phyloP scores from a whole-genome alignment of 192 early-diverging fungal species.

The Backusella sp. region DNA sequence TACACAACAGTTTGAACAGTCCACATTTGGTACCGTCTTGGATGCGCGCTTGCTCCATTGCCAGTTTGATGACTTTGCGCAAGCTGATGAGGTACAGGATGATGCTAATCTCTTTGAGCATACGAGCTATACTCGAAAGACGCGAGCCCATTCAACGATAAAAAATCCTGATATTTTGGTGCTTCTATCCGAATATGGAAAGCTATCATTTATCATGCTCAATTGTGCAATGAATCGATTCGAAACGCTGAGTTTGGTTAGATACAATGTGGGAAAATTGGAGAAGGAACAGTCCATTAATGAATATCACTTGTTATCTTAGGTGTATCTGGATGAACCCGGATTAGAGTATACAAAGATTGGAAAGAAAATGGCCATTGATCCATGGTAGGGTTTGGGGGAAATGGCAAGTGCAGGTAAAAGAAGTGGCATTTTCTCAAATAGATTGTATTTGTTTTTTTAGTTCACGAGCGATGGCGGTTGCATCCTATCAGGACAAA shows the following conservation, averaged over 20 bases:
- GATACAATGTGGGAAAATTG: neutral
- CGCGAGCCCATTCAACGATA: slow-evolving; percentile 21
- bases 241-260: slow-evolving; percentile 21
- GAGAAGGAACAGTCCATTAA: neutral
- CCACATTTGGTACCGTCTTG: slow-evolving; percentile 10
- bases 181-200: slow-evolving; percentile 25
- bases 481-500: slow-evolving; percentile 28
- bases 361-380: slow-evolving; percentile 30
- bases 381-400: slow-evolving; percentile 24
- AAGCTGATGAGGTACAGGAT: neutral
- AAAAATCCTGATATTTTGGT: slow-evolving; percentile 15
- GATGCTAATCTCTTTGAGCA: neutral
- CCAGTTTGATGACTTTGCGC: neutral
- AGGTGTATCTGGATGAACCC: slow-evolving; percentile 16
- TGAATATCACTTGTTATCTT: neutral
- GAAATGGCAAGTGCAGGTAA: neutral
- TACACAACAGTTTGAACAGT: slow-evolving; percentile 13
- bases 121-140: neutral
- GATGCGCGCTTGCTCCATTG: slow-evolving; percentile 13
- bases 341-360: slow-evolving; percentile 23
- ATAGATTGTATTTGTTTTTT: neutral
- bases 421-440: neutral
- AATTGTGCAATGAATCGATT: slow-evolving; percentile 10
- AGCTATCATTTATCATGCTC: slow-evolving; percentile 21
- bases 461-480: slow-evolving; percentile 29